Conservation (phyloP, 2,329 filamentous ascomycete species). For the Coleophoma cylindrospora region DNA sequence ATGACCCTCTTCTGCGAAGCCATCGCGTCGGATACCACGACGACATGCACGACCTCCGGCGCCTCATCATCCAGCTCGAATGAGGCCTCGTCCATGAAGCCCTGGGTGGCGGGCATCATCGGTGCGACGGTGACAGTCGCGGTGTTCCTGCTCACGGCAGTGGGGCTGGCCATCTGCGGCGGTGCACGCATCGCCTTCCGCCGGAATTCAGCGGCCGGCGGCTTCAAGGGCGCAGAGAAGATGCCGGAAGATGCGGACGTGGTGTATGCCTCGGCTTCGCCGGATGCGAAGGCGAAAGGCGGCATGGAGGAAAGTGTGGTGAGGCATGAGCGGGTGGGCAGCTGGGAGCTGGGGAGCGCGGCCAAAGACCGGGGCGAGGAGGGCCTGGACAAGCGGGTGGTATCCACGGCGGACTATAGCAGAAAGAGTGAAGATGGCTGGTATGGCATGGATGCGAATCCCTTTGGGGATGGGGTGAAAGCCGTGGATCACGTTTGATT, state of each 20-base stretch:
- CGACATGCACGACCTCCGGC: not conserved
- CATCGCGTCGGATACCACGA: constrained; percentile 3
- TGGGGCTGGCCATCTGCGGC: constrained; percentile 15
- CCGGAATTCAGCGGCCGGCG: constrained; percentile 14
- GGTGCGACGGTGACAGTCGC: constrained; percentile 21
- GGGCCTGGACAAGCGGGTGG: constrained; percentile 6
- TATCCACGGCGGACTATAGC: constrained; percentile 16
- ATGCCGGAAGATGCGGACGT: constrained; percentile 24
- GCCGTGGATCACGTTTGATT: constrained; percentile 18
- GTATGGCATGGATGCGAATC: constrained; percentile 11
- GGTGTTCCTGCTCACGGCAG: constrained; percentile 5
- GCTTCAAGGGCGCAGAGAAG: constrained; percentile 27
- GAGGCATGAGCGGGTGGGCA: constrained; percentile 25
- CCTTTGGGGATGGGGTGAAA: constrained; percentile 23
- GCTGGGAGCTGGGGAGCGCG: constrained; percentile 26
- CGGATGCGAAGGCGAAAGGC: constrained; percentile 7
- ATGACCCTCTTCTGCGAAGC: constrained; percentile 21
- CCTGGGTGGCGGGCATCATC: constrained; percentile 22
- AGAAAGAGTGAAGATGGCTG: constrained; percentile 20
- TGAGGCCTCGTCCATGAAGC: not conserved
- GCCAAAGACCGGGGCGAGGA: constrained; percentile 6
- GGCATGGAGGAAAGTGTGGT: constrained; percentile 15
- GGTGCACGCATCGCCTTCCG: constrained; percentile 6
- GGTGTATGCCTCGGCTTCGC: no score
- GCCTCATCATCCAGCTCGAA: not conserved